These are phyloP conservation scores for Cladophialophora carrionii DNA, from an alignment of 2,329 filamentous ascomycete genomes.

Conservation along the genomic window DNA sequence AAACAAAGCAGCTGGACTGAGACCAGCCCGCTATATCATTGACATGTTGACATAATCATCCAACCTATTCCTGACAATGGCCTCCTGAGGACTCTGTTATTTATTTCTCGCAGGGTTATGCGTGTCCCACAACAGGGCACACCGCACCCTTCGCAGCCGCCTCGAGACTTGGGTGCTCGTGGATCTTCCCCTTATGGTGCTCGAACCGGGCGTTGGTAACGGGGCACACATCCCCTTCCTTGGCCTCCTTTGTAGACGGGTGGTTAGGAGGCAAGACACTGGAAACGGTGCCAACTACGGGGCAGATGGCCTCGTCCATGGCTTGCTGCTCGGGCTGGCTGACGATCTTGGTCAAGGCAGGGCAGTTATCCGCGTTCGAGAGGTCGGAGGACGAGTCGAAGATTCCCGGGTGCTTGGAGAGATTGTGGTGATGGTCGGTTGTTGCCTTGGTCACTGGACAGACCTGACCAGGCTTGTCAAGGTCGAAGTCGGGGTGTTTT, in stretches of 20 bases:
- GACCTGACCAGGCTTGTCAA: conserved; percentile 34
- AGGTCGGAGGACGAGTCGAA: conserved; percentile 26
- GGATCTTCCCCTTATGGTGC: conserved; percentile 35
- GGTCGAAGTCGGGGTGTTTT: conserved; percentile 35
- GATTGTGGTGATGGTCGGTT: conserved; percentile 38
- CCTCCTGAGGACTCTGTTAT: background rate
- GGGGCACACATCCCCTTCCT: conserved; percentile 35
- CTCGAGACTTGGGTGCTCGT: conserved; percentile 31
- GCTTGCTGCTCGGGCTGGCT: conserved; percentile 34
- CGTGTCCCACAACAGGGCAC: conserved; percentile 34
- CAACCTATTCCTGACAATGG: background rate
- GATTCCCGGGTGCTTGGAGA: conserved; percentile 36
- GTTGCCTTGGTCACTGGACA: conserved; percentile 37
- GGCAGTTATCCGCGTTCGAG: conserved; percentile 34
- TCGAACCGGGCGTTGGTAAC: conserved; percentile 36
- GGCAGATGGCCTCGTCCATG: conserved; percentile 38
- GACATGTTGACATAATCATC: background rate
- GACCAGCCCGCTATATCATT: background rate
- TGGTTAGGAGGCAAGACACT: conserved; percentile 37
- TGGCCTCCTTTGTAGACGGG: conserved; percentile 32
- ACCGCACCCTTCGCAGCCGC: conserved; percentile 30
- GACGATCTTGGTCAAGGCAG: conserved; percentile 36
- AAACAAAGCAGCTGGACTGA: background rate
- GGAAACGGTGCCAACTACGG: conserved; percentile 37
- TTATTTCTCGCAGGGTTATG: background rate